A percentile compares a stretch with the other conserved stretches of the same genome.
Conservation (phyloP, 129 eudicot species). For the Calendula officinalis region DNA sequence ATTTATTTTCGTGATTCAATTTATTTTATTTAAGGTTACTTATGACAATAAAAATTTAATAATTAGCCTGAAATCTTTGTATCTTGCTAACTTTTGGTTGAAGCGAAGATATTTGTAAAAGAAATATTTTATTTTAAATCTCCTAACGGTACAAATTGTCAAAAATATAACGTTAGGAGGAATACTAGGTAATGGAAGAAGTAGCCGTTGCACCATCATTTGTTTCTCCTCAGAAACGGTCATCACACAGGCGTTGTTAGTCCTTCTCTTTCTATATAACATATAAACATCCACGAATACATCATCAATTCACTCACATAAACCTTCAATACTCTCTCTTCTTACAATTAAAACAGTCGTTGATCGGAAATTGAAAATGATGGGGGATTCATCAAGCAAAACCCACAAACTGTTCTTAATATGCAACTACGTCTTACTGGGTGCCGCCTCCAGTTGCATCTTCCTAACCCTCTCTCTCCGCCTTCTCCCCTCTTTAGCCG, state of each 20-base stretch:
- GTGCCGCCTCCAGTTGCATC: constrained; percentile 76
- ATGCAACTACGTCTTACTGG: constrained; percentile 58
- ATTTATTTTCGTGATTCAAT: no score
- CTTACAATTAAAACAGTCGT: background rate
- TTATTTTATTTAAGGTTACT: no score
- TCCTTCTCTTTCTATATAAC: background rate
- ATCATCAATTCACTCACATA: background rate
- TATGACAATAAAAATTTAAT: no score
- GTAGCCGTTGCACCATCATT: constrained; percentile 18
- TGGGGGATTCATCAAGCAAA: constrained; percentile 32
- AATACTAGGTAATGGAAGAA: background rate
- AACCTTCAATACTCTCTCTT: background rate
- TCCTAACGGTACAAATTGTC: no score
- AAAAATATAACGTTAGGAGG: no score
- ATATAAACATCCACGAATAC: background rate
- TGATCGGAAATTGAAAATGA: background rate
- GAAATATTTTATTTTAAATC: no score
- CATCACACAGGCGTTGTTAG: background rate
- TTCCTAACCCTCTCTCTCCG: constrained; percentile 86
- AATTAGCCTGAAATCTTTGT: no score
- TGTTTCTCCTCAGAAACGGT: constrained; percentile 4
- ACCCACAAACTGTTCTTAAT: constrained; percentile 60
- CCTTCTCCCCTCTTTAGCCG: constrained; percentile 52
- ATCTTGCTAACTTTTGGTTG: no score
- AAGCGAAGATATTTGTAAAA: no score